Evolutionary conservation across 192 early-diverging fungal genomes (phyloP), one percentile per base, ranked within the genome.

Genomic region (Podila epigama): DNA sequence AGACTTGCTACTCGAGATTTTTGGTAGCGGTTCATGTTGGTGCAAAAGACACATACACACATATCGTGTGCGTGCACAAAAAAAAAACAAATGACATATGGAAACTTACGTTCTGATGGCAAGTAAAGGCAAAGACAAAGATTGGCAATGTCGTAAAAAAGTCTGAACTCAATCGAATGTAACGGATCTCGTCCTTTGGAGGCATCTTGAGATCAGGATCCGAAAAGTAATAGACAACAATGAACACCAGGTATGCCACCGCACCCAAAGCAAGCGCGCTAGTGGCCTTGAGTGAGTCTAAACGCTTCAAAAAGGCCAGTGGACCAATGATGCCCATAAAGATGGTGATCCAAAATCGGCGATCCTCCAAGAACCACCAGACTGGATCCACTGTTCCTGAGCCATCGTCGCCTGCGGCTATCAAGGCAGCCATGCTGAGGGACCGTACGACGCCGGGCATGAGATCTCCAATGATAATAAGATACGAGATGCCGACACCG

Each of bases 41-140:
- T n/a, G n/a, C n/a, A n/a, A n/a, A n/a, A n/a, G n/a, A 27, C 29
- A 12, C 9, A 37, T 8, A 37, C n/a, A 58, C 9, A 40, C 16
- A 16, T 9, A 25, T 18, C 53, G 66, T 22, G 63, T 9, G n/a
- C 50, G 27, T 62, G 28, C 51, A 52, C 33, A 51, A 64, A 80
- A 32, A 22, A 35, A 33, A 48, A 28, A 52, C 36, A 35, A 57
- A 28, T 37, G 20, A 33, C 10, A 22, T 42, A 55, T 18, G 55
- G 15, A 5, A 25, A 68, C 85, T 81, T 81, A 94, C 93, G 80
- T 99, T 99, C 81, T 99, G 97, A 81, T 99, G 97, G 77, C 97
- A 99, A 22, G 98, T 99, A 66, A 97, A 99, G 10, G 95, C 95
- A 88, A 99, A 99, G 20, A 99, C 93, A 87, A 99, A 99, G 32